Percentiles rank a stretch among this genome's conserved stretches.
Conservation (phyloP, 257 asterid species). For the Ilex asprella region DNA sequence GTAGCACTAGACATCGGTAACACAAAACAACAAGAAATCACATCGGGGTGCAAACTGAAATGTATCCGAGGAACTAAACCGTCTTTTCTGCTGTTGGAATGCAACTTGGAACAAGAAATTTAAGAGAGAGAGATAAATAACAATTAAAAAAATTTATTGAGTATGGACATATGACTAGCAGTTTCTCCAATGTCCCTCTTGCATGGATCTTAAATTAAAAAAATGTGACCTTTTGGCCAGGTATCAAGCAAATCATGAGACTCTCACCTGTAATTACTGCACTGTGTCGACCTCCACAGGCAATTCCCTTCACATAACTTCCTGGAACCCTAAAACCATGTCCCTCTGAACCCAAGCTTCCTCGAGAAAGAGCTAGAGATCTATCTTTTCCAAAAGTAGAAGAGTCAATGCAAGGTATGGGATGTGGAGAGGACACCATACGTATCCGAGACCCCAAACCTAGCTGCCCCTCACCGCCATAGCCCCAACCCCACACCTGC, state of each 20-base stretch:
- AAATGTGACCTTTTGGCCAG: too few species aligned
- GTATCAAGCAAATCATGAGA: not conserved
- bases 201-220: too few species aligned
- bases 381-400: constrained; percentile 44
- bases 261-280: constrained; percentile 76
- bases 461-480: constrained; percentile 99
- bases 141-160: too few species aligned
- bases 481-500: constrained; percentile 99
- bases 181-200: too few species aligned
- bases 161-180: too few species aligned
- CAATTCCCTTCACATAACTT: constrained; percentile 71
- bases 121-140: too few species aligned
- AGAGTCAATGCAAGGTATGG: constrained; percentile 74
- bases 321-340: constrained; percentile 73
- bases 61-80: not conserved
- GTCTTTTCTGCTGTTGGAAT: not conserved
- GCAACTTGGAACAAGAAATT: not conserved
- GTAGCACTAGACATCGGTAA: too few species aligned
- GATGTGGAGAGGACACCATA: constrained; percentile 98
- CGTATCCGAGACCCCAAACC: constrained; percentile 92
- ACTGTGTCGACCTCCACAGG: constrained; percentile 99
- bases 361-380: constrained; percentile 45
- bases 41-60: not conserved
- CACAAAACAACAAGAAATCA: not conserved
- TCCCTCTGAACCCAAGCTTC: constrained; percentile 49